Conservation (phyloP, 352 stramenopile species). For the Thalassiosira ordinaria region DNA sequence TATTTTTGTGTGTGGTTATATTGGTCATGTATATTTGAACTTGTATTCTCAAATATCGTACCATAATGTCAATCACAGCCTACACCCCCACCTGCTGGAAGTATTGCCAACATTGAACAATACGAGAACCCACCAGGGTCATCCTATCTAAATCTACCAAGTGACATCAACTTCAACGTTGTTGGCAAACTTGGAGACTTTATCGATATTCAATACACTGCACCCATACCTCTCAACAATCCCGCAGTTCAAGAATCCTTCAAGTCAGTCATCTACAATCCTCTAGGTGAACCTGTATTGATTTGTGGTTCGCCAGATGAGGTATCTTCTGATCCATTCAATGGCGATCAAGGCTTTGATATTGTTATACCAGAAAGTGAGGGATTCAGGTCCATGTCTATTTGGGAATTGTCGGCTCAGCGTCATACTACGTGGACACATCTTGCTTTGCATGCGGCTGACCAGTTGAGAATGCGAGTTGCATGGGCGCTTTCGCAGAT, state of each 20-base stretch:
- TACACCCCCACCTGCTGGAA: too few relatives aligned
- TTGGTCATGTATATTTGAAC: too few relatives aligned
- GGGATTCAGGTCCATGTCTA: neutral
- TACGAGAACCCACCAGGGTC: too few relatives aligned
- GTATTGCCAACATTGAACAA: neutral
- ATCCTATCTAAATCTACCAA: too few relatives aligned
- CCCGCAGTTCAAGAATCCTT: conserved; percentile 17
- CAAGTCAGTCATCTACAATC: conserved; percentile 41
- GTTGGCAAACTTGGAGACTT: conserved; percentile 44
- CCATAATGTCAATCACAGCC: too few relatives aligned
- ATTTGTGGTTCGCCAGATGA: conserved; percentile 5
- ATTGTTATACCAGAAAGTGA: conserved; percentile 20
- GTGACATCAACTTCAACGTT: neutral
- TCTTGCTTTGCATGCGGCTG: conserved; percentile 31
- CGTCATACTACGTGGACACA: neutral
- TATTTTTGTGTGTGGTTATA: too few relatives aligned
- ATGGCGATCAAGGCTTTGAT: conserved; percentile 41
- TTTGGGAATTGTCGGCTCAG: conserved; percentile 7
- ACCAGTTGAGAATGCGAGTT: conserved; percentile 63
- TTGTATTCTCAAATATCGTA: too few relatives aligned
- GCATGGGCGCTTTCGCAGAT: conserved; percentile 60
- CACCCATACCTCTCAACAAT: conserved; percentile 23
- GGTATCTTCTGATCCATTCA: conserved; percentile 5
- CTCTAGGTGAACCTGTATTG: conserved; percentile 1
- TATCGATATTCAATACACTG: conserved; percentile 21